Conservation (phyloP, 2,329 filamentous ascomycete species). For the Aspergillus thermomutatus region DNA sequence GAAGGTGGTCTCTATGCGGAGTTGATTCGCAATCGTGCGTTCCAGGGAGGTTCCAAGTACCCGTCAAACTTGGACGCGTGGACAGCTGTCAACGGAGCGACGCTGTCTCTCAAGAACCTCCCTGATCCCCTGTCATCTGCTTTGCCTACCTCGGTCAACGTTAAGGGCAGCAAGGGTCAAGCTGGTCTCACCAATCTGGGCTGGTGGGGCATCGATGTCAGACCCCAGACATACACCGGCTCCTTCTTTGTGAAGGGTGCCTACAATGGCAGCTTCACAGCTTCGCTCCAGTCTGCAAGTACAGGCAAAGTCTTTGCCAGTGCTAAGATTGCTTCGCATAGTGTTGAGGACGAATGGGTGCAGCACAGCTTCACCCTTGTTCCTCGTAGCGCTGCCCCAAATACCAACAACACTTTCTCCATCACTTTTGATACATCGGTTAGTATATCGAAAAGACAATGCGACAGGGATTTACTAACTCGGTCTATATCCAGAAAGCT, state of each 20-base stretch:
- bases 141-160: conserved; percentile 42
- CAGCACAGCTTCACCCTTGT: conserved; percentile 38
- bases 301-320: conserved; percentile 37
- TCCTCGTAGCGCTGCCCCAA: conserved; percentile 18
- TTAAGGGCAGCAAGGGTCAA: conserved; percentile 39
- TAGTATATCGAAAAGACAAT: neutral
- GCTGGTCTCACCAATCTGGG: conserved; percentile 50
- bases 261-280: conserved; percentile 34
- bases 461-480: neutral
- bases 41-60: conserved; percentile 29
- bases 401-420: conserved; percentile 50
- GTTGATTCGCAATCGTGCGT: conserved; percentile 33
- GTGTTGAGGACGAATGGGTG: conserved; percentile 35
- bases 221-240: conserved; percentile 47
- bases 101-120: conserved; percentile 36
- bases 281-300: conserved; percentile 37
- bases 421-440: conserved; percentile 48
- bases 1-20: conserved; percentile 36
- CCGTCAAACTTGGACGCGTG: conserved; percentile 31
- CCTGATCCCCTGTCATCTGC: conserved; percentile 43
- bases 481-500: conserved; percentile 24
- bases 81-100: conserved; percentile 25
- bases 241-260: conserved; percentile 48
- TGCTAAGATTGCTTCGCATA: conserved; percentile 31
- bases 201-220: conserved; percentile 53